Evolutionary conservation across 106 monocot genomes (phyloP).

Genomic region (Allium cepa): DNA sequence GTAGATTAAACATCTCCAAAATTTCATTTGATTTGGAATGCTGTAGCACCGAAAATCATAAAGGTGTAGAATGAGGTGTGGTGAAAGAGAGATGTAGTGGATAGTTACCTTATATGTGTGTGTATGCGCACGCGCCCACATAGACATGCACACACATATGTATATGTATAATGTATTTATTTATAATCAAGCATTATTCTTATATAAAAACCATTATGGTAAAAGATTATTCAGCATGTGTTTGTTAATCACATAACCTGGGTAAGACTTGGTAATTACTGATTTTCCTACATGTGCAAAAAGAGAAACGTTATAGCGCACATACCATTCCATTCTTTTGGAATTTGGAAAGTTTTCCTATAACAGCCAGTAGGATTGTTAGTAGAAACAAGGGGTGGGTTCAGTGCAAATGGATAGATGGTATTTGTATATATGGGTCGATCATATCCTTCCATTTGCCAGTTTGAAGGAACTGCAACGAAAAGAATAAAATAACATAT

Average conservation of each 20-base stretch:
- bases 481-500: constrained; percentile 9
- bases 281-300: constrained; percentile 1
- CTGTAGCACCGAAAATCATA: no score
- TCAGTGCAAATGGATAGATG: constrained; percentile 77
- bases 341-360: constrained; percentile 61
- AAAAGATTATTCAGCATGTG: no score
- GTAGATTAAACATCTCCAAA: no score
- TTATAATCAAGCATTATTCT: no score
- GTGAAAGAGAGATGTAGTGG: no score
- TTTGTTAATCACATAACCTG: no score
- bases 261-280: background rate
- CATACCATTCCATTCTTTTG: constrained; percentile 84
- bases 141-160: no score
- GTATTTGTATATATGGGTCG: constrained; percentile 89
- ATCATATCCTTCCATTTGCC: constrained; percentile 99
- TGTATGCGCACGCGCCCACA: no score
- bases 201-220: no score
- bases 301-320: background rate
- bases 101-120: background rate
- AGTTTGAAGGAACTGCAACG: constrained; percentile 92
- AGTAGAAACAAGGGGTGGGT: constrained; percentile 76
- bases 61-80: no score
- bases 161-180: no score
- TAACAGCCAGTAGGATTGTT: constrained; percentile 93
- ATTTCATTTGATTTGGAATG: no score